Base-by-base conservation (phyloP, 2,329 filamentous ascomycete species). In the Exophiala bonariae region DNA sequence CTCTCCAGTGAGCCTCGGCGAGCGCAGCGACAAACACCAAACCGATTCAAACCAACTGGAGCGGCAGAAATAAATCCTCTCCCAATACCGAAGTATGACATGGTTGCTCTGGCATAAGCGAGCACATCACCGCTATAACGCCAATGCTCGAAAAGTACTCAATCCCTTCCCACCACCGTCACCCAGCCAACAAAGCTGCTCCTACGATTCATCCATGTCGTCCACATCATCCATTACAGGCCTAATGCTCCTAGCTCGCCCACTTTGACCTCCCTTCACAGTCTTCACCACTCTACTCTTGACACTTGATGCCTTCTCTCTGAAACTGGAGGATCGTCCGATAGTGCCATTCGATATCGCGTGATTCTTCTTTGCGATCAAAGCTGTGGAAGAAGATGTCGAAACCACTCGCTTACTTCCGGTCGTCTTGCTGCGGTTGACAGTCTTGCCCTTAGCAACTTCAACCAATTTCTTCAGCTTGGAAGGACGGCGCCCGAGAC, bases 301-400 rank as follows among this genome's bases (percentile, higher is more conserved):
- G 31, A 58, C 41, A 20, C 47, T 56, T 5, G 51, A 55, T 17
- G 55, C 54, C 26, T 55, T 56, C 23, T 51, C 54, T 20, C 42
- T 47, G 41, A 58, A 17, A 32, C 50, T 56, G 4, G 50, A 49
- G 14, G 54, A 54, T 19, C 50, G 41, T 26, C 41, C 35, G 26
- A 41, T 26, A 7, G 41, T 17, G 20, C 14, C 16, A 18, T 39
- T 49, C 5, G 36, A n/a, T 22, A 9, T 18, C 10, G 6, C 28
- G 13, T 33, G 20, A 13, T 33, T 50, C 28, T 35, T 40, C 41
- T 55, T 51, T 28, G 28, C 32, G 30, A 57, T 53, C 49, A 57
- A 41, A 13, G 47, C 50, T 18, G 34, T 51, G 11, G 52, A 40
- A 10, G 52, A 54, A 18, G 49, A 48, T 7, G 47, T 49, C 14